Evolutionary conservation across 2,329 filamentous ascomycete species (phyloP).

Genomic region (Fusarium bactridioides): DNA sequence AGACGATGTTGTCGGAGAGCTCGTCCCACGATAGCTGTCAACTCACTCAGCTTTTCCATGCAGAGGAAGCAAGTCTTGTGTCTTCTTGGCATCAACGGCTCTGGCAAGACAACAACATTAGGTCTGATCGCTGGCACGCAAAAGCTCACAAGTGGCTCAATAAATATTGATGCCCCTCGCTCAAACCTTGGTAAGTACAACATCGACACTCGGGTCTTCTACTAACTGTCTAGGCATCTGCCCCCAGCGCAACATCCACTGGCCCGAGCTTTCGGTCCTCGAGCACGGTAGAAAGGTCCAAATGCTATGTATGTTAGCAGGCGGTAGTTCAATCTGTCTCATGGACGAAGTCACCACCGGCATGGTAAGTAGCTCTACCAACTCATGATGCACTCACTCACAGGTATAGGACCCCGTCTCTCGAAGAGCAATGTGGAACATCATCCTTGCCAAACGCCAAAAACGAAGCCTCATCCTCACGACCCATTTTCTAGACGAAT

Average conservation of each 20-base stretch:
- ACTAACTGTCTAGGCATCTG: background rate
- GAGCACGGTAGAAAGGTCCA: constrained; percentile 70
- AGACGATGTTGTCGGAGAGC: background rate
- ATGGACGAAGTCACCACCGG: constrained; percentile 68
- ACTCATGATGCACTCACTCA: background rate
- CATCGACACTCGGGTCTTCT: constrained; percentile 5
- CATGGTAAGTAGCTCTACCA: background rate
- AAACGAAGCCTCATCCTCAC: constrained; percentile 80
- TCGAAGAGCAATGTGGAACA: constrained; percentile 86
- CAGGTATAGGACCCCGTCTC: constrained; percentile 80
- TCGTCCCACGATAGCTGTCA: background rate
- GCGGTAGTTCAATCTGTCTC: constrained; percentile 63
- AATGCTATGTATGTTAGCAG: constrained; percentile 87
- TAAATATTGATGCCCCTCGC: background rate
- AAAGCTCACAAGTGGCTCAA: background rate
- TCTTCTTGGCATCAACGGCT: constrained; percentile 84
- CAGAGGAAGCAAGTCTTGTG: constrained; percentile 63
- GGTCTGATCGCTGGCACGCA: constrained; percentile 81
- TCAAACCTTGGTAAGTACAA: background rate
- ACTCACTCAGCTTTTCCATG: background rate
- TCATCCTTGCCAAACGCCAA: constrained; percentile 79
- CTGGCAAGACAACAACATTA: constrained; percentile 83
- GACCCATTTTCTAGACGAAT: constrained; percentile 88
- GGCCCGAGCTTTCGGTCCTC: constrained; percentile 6
- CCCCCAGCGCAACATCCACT: constrained; percentile 14